phyloP scores from a whole-genome alignment of 805 yeast genomes.

The Lachancea meyersii region DNA sequence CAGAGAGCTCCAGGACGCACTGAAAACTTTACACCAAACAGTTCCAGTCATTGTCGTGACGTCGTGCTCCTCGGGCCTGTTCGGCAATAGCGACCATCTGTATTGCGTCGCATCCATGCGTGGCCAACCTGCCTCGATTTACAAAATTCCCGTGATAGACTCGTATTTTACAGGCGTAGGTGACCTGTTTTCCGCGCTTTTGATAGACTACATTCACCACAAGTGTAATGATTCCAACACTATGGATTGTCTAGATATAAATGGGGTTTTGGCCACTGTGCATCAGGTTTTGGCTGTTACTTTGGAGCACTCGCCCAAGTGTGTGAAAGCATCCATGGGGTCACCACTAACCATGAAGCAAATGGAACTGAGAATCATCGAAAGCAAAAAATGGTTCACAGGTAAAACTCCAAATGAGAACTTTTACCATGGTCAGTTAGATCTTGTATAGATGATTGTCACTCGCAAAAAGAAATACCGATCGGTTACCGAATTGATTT shows the following conservation, averaged over 20 bases:
- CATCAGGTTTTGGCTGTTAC: slow-evolving; percentile 28
- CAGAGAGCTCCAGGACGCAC: slow-evolving; percentile 40
- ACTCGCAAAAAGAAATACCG: too few species aligned
- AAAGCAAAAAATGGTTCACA: slow-evolving; percentile 41
- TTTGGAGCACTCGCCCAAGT: slow-evolving; percentile 16
- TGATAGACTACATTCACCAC: slow-evolving; percentile 54
- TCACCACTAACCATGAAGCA: slow-evolving; percentile 55
- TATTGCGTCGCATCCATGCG: slow-evolving; percentile 42
- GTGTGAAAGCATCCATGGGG: slow-evolving; percentile 43
- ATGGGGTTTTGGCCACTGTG: slow-evolving; percentile 30
- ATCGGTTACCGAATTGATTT: too few species aligned
- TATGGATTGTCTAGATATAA: slow-evolving; percentile 19
- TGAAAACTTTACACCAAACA: slow-evolving; percentile 41
- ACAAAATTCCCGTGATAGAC: slow-evolving; percentile 53
- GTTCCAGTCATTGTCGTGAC: slow-evolving; percentile 25
- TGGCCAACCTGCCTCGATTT: slow-evolving; percentile 21
- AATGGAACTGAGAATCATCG: slow-evolving; percentile 65
- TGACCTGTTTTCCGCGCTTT: slow-evolving; percentile 76
- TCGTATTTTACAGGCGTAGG: slow-evolving; percentile 95
- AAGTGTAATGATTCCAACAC: slow-evolving; percentile 11
- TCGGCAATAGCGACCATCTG: slow-evolving; percentile 28
- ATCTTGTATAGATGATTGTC: background rate
- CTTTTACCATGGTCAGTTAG: slow-evolving; percentile 7
- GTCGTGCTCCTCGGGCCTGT: slow-evolving; percentile 19
- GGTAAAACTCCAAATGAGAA: slow-evolving; percentile 1